Percentiles rank a stretch among this genome's conserved stretches.
Conservation (phyloP, 345 rosid genomes). For the Eutrema heterophyllum region DNA sequence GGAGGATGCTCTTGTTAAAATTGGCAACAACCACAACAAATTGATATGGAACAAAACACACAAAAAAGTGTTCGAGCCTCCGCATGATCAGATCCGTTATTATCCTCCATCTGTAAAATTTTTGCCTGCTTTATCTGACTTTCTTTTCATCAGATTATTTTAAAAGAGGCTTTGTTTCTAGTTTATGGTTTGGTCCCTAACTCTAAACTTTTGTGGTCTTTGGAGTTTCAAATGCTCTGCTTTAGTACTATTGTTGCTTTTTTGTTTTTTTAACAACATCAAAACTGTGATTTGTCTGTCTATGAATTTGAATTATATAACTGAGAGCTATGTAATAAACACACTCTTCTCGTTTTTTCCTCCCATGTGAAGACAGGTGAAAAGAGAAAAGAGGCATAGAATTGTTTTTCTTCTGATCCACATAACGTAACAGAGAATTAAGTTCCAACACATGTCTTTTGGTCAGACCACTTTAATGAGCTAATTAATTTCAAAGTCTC, state of each 20-base stretch:
- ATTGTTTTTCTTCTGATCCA: neutral
- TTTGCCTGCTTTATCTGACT: slow-evolving; percentile 18
- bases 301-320: neutral
- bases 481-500: neutral
- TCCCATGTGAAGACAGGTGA: slow-evolving; percentile 14
- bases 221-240: slow-evolving; percentile 11
- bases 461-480: slow-evolving; percentile 22
- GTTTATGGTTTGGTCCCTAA: slow-evolving; percentile 11
- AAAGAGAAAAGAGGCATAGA: neutral
- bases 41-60: neutral
- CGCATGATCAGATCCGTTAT: neutral
- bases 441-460: slow-evolving; percentile 22
- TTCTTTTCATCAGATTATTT: slow-evolving; percentile 2
- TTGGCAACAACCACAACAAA: slow-evolving; percentile 4
- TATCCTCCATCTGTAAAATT: slow-evolving; percentile 19
- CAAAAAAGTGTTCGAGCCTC: neutral
- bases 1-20: slow-evolving; percentile 79
- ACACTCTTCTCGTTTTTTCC: slow-evolving; percentile 7
- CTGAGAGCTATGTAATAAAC: neutral
- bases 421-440: neutral
- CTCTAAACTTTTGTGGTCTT: slow-evolving; percentile 12
- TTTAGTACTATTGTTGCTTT: neutral
- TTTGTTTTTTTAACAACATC: neutral
- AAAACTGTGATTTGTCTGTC: slow-evolving; percentile 3
- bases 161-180: slow-evolving; percentile 1